Percentiles rank a stretch among this genome's conserved stretches.
Evolutionary conservation across 805 yeast genomes (phyloP).

Genomic region (Cyberlindnera suaveolens): DNA sequence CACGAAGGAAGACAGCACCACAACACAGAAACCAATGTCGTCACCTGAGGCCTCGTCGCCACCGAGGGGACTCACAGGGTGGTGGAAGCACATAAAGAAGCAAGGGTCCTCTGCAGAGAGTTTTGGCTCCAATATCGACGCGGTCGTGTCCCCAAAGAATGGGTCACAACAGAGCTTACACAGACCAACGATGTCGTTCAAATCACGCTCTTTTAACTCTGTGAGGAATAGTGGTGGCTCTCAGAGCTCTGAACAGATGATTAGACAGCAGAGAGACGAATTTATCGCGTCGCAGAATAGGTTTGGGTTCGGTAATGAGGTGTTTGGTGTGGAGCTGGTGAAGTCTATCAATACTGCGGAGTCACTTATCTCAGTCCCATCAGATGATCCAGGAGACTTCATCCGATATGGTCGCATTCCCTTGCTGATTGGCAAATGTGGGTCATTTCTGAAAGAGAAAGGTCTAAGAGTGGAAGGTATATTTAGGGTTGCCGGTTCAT

Average conservation of each 20-base stretch:
- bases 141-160: conserved; percentile 10
- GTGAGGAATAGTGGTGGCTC: conserved; percentile 13
- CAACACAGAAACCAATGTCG: conserved; percentile 10
- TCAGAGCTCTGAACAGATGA: conserved; percentile 12
- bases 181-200: conserved; percentile 30
- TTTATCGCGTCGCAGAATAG: conserved; percentile 28
- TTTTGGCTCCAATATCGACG: conserved; percentile 11
- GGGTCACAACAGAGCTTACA: conserved; percentile 8
- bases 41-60: conserved; percentile 27
- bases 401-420: conserved; percentile 87
- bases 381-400: conserved; percentile 49
- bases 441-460: conserved; percentile 72
- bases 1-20: background rate
- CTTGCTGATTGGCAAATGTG: conserved; percentile 92
- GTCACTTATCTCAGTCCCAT: conserved; percentile 64
- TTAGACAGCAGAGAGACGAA: conserved; percentile 31
- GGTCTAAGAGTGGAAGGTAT: conserved; percentile 84
- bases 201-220: conserved; percentile 28
- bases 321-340: conserved; percentile 78
- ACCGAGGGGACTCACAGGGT: conserved; percentile 26
- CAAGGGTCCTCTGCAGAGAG: conserved; percentile 21
- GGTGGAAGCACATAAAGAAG: conserved; percentile 37
- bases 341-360: conserved; percentile 70
- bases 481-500: conserved; percentile 88
- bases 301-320: conserved; percentile 35